phyloP scores from a whole-genome alignment of 2,329 filamentous ascomycete species.

The Fusarium foetens region DNA sequence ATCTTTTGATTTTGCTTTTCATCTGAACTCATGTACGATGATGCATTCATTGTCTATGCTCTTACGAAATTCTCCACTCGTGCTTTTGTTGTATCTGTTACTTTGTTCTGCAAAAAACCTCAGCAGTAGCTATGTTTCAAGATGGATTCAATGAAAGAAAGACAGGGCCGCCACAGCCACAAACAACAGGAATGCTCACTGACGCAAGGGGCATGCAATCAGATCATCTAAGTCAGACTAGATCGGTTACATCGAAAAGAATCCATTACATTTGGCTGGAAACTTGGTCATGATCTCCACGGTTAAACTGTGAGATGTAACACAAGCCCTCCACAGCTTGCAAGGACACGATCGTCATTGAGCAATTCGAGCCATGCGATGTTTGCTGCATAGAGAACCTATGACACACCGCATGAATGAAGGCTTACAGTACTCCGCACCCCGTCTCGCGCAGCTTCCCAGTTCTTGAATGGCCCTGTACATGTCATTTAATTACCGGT shows the following conservation, averaged over 20 bases:
- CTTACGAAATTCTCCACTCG: background rate
- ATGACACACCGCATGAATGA: constrained; percentile 5
- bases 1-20: background rate
- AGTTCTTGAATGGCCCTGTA: background rate
- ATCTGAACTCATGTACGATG: constrained; percentile 5
- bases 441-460: background rate
- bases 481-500: constrained; percentile 8
- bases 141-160: background rate
- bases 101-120: background rate
- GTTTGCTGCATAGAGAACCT: constrained; percentile 11
- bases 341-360: constrained; percentile 4
- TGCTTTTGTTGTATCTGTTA: background rate
- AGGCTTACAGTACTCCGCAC: background rate
- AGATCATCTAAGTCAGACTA: constrained; percentile 23
- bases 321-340: constrained; percentile 6
- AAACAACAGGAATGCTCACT: constrained; percentile 20
- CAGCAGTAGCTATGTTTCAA: background rate
- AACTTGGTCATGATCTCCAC: constrained; percentile 2
- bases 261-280: background rate
- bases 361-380: background rate
- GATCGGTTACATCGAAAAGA: constrained; percentile 11
- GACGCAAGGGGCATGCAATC: background rate
- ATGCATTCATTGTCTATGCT: background rate
- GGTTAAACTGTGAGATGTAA: constrained; percentile 6
- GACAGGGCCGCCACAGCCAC: constrained; percentile 7